Evolutionary conservation across 257 asterid genomes (phyloP), one percentile per base, ranked within the genome.

Genomic region (Solanum dulcamara): DNA sequence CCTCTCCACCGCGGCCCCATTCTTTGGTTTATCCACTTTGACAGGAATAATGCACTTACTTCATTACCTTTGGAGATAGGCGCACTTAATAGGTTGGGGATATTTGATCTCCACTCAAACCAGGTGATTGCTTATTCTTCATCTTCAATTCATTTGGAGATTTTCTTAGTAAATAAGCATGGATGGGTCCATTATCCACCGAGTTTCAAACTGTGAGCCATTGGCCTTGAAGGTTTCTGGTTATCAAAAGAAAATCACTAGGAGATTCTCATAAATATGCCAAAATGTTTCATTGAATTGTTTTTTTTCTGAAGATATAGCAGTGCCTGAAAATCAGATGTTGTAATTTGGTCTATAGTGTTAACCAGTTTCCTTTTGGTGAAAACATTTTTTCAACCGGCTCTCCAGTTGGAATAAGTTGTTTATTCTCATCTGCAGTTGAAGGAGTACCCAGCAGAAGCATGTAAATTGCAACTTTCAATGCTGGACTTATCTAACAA

Each of bases 51-150:
- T 90, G 89, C 90, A 24, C 87, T 96, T 84, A 83, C 95, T 88
- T 84, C 92, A 83, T 91, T 96, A 86, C 99, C 99, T 15, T 85
- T 89, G 71, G 98, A 94, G 91, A 92, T 96, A 88, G 98, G 97
- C 77, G 87, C 91, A 79, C 87, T 96, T 89, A 89, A 94, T 72
- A 88, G 91, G 88, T 90, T 95, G 87, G 98, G 98, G 87, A 94
- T 97, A 87, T 93, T 96, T 89, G 97, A 96, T 92, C 95, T 96
- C 90, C 99, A 95, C 87, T 95, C 98, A 86, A 96, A 96, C 89
- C 96, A 93, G 98, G 99, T 96, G 80, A 26, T 46, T 87, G 15
- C 70, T 67, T n/a, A 50, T 86, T 71, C 66, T 10, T 81, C 67
- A 28, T 87, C 83, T 74, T 77, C 40, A n/a, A 55, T 32, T 80